A percentile compares a stretch with the other conserved stretches of the same genome.
Evolutionary conservation across 345 rosid species (phyloP).

Genomic region (Euphorbia peplus): DNA sequence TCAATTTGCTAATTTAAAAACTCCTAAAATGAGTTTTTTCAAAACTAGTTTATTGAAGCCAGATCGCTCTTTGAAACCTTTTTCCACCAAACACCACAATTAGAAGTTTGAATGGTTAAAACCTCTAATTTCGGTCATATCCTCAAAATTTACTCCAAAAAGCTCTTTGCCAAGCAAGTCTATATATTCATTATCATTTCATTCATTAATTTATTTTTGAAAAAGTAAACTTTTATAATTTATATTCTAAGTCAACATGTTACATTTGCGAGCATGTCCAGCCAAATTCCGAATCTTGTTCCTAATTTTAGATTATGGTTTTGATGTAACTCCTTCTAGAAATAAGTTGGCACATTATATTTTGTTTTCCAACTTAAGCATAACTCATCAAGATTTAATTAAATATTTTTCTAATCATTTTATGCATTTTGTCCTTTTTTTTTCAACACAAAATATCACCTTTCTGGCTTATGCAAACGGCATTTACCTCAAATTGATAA

Average conservation of each 20-base stretch:
- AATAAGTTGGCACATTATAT: neutral
- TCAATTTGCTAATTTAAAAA: no score
- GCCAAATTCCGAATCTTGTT: slow-evolving; percentile 2
- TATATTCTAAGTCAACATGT: neutral
- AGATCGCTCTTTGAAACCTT: no score
- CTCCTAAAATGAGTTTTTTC: no score
- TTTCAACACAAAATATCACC: neutral
- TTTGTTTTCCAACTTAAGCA: neutral
- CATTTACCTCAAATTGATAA: neutral
- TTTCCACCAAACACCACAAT: no score
- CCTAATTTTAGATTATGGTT: neutral
- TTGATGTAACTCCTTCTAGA: slow-evolving; percentile 26
- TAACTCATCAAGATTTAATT: neutral
- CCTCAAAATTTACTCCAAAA: no score
- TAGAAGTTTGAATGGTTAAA: no score
- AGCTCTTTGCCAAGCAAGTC: no score
- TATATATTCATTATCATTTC: no score
- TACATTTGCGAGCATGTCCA: neutral
- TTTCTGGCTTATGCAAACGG: slow-evolving; percentile 13
- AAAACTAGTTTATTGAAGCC: no score
- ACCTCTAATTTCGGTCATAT: no score
- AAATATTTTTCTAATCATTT: neutral
- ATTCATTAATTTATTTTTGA: neutral
- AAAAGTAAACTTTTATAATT: slow-evolving; percentile 4
- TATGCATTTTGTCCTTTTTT: neutral